Evolutionary conservation across 331 rosid species (phyloP).

Genomic region (Prunus yedoensis): DNA sequence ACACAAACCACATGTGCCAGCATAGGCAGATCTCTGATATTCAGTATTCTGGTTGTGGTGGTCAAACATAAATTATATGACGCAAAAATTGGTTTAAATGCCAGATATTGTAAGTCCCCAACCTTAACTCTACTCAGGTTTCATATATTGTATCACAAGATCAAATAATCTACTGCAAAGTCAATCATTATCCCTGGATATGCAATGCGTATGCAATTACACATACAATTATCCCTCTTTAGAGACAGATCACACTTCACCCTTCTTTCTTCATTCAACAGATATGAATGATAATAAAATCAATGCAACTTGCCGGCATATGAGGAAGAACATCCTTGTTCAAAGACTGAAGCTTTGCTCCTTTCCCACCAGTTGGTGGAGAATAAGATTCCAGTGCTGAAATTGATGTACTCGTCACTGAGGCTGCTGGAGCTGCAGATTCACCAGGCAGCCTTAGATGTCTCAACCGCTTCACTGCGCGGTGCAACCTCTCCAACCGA

Average conservation of each 20-base stretch:
- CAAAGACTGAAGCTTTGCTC: constrained; percentile 1
- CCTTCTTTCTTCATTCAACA: not conserved
- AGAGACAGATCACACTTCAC: not conserved
- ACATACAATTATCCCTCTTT: not conserved
- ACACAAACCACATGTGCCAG: not conserved
- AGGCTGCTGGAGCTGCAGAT: constrained; percentile 3
- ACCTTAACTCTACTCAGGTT: not conserved
- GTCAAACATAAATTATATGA: not conserved
- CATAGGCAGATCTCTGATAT: not conserved
- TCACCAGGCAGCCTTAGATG: constrained; percentile 14
- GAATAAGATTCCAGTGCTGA: constrained; percentile 13
- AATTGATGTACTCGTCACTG: not conserved
- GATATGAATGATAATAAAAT: not conserved
- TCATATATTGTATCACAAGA: not conserved
- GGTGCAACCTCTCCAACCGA: constrained; percentile 16
- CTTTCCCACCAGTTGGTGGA: not conserved
- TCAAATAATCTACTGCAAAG: not conserved
- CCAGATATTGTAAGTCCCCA: not conserved
- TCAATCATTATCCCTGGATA: not conserved
- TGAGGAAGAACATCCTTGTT: constrained; percentile 4
- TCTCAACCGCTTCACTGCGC: constrained; percentile 20
- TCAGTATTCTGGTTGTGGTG: not conserved
- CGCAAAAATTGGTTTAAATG: not conserved
- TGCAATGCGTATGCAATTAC: not conserved
- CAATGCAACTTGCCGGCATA: not conserved